Evolutionary conservation across 108 stramenopile genomes (phyloP), one percentile per base, ranked within the genome.

Genomic region (Fistulifera solaris): DNA sequence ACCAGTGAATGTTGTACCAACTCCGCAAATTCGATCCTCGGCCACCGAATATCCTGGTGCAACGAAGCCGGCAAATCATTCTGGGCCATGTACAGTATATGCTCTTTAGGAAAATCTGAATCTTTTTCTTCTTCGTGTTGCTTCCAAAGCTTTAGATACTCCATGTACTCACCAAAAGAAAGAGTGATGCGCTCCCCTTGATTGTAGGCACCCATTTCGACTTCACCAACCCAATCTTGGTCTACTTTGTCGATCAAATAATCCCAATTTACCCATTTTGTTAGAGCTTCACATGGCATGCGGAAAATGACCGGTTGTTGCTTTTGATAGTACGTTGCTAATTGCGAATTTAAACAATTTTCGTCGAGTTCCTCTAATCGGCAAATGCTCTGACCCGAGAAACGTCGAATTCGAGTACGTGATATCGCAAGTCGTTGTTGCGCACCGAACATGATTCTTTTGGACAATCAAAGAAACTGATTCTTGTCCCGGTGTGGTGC

Each of bases 81-180:
- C 58, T 89, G 87, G 5, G 87, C 87, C 52, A 89, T 71, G 54
- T 89, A 89, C 0, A 81, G 70, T 4, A 85, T 51, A 43, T 89
- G 74, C 14, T 70, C 58, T 38, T 13, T 12, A 22, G 27, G 26
- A 27, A 35, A 15, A 8, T 45, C 14, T 16, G 35, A 19, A 0
- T 15, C 14, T 0, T n/a, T 26, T 40, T 35, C 52, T 19, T 57
- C 75, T 48, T 81, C 60, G 8, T 53, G 47, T 38, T 85, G 76
- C 27, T 71, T 52, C 54, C 67, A 81, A 7, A 71, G 23, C 41
- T 55, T 44, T 52, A 89, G 52, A 58, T 85, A 89, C 21, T 80
- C 64, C 31, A 89, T 44, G 53, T 81, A 89, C 11, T 67, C 79
- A 48, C 59, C 71, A 55, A 85, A 60, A 0, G 70, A 53, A 69